A percentile compares a stretch with the other conserved stretches of the same genome.
Conservation (phyloP, 2,329 filamentous ascomycete species). For the Aurifilum marmelostoma region DNA sequence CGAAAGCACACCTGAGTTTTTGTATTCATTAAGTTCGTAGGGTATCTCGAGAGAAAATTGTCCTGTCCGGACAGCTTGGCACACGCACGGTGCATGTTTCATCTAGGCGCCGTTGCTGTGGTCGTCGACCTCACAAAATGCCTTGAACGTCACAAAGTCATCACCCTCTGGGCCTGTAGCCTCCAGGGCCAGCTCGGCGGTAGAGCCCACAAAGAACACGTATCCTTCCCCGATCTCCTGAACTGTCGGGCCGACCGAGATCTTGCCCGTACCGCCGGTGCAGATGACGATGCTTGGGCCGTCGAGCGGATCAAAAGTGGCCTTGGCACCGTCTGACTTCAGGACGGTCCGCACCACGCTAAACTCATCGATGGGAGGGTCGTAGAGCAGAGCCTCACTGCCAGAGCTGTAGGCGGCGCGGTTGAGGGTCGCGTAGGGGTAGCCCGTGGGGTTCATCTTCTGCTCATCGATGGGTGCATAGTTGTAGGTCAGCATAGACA, state of each 20-base stretch:
- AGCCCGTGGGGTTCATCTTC: slow-evolving; percentile 85
- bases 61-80: not conserved
- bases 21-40: not conserved
- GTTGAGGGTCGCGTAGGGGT: slow-evolving; percentile 84
- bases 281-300: slow-evolving; percentile 94
- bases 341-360: slow-evolving; percentile 82
- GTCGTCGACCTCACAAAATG: slow-evolving; percentile 81
- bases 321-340: slow-evolving; percentile 73
- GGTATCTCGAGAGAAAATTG: slow-evolving; percentile 13
- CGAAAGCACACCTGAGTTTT: not conserved
- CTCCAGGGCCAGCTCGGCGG: slow-evolving; percentile 80
- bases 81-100: not conserved
- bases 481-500: slow-evolving; percentile 90
- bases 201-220: slow-evolving; percentile 85
- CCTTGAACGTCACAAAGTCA: slow-evolving; percentile 86
- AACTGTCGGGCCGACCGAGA: slow-evolving; percentile 81
- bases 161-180: slow-evolving; percentile 57
- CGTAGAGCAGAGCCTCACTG: slow-evolving; percentile 76
- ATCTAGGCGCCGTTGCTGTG: slow-evolving; percentile 46
- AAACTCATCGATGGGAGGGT: slow-evolving; percentile 97
- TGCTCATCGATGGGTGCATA: slow-evolving; percentile 94
- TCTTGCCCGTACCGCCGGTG: slow-evolving; percentile 79
- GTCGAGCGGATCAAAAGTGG: slow-evolving; percentile 82
- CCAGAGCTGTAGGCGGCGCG: slow-evolving; percentile 77
- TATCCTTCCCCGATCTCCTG: slow-evolving; percentile 74